Evolutionary conservation across 495 filamentous ascomycete genomes (phyloP), one percentile per base, ranked within the genome.

Genomic region (Penicillium macrosclerotiorum): DNA sequence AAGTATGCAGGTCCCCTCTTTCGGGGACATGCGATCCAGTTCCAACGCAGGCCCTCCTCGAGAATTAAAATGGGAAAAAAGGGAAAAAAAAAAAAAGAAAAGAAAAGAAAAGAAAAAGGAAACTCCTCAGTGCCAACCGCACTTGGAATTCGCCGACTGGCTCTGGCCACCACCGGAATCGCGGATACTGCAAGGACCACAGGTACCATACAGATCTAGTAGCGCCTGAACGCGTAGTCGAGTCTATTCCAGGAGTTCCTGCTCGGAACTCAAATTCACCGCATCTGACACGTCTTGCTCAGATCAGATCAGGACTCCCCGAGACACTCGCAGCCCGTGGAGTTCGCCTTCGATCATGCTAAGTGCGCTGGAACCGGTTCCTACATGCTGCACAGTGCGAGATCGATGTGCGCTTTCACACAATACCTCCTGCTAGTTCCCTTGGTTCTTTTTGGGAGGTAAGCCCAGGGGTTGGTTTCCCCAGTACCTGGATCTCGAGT

Each of bases 151-250:
- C 42, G 47, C 59, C 55, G 59, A 62, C 33, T 51, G 46, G 42
- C 42, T 34, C 41, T 29, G 25, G 37, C 45, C 42, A 45, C 31
- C 35, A n/a, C n/a, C n/a, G n/a, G n/a, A n/a, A n/a, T n/a, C n/a
- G n/a, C n/a, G 42, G 32, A 32, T 40, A 19, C 52, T 62, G 59
- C 56, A 62, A 62, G 59, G 59, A 62, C 47, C 22, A 45, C 37
- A 54, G 35, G 36, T 51, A 54, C 46, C 45, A 58, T 57, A 52
- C 44, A 53, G 36, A 55, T 53, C 58, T 51, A 53, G 52, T 45
- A 36, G 41, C 36, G 36, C 35, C 45, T 31, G 14, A 19, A 19
- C 42, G 26, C 42, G 54, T 44, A 36, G 24, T 45, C 23, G 14
- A 25, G 27, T 31, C 47, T 58, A 59, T 51, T 58, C 36, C 41